phyloP scores from a whole-genome alignment of 2,329 filamentous ascomycete species.

The Ophiostoma novo-ulmi region DNA sequence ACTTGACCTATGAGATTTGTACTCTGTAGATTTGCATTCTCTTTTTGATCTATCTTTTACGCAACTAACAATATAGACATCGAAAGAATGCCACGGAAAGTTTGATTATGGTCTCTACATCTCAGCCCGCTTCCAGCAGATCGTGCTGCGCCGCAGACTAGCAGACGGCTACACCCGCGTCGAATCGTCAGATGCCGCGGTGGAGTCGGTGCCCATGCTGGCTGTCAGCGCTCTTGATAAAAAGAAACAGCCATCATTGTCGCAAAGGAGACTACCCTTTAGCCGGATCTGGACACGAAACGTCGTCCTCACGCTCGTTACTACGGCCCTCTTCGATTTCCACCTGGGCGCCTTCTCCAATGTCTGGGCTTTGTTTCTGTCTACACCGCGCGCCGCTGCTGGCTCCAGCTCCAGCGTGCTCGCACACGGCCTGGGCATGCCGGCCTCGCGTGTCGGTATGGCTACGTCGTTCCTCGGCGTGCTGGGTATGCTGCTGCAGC shows the following conservation, averaged over 20 bases:
- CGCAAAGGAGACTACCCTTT: conserved; percentile 35
- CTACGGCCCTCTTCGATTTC: conserved; percentile 64
- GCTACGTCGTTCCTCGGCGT: conserved; percentile 65
- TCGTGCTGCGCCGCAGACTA: neutral
- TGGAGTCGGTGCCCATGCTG: conserved; percentile 11
- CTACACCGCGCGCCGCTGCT: conserved; percentile 51
- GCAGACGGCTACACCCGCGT: conserved; percentile 14
- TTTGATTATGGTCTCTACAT: conserved; percentile 43
- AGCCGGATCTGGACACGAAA: conserved; percentile 45
- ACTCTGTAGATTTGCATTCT: neutral
- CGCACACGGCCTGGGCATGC: conserved; percentile 62
- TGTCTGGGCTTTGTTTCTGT: conserved; percentile 64
- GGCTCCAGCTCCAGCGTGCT: conserved; percentile 35
- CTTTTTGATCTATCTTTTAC: neutral
- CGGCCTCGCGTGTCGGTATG: conserved; percentile 60
- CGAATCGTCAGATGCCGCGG: neutral
- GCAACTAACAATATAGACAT: conserved; percentile 37
- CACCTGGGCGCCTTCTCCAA: conserved; percentile 65
- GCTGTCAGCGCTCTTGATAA: neutral
- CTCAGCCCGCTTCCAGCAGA: conserved; percentile 20
- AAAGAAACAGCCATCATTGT: neutral
- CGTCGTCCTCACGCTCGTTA: conserved; percentile 51
- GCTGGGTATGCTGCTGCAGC: conserved; percentile 63
- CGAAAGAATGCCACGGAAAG: conserved; percentile 42
- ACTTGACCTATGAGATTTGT: neutral